Evolutionary conservation across 2,329 filamentous ascomycete species (phyloP).

Genomic region (Didymella pinodella): DNA sequence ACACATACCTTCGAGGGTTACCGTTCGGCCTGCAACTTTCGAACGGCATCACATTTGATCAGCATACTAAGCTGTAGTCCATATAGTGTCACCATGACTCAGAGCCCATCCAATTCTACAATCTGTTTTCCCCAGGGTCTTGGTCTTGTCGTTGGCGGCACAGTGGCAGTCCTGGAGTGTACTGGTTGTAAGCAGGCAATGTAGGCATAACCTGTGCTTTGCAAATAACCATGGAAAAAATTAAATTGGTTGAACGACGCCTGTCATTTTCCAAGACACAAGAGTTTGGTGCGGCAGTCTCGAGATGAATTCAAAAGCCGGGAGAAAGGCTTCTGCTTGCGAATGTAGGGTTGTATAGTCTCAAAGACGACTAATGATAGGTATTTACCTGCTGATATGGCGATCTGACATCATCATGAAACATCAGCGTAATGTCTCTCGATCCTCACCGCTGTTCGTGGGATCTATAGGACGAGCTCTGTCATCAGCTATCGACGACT

Average conservation of each 20-base stretch:
- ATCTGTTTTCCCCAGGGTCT: too few relatives aligned
- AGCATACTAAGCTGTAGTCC: neutral
- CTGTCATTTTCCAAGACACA: neutral
- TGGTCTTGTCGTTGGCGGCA: neutral
- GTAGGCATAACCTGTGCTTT: neutral
- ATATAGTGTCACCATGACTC: too few relatives aligned
- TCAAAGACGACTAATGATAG: neutral
- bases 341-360: neutral
- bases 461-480: neutral
- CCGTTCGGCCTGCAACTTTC: slow-evolving; percentile 6
- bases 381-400: neutral
- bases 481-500: neutral
- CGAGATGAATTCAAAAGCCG: neutral
- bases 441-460: neutral
- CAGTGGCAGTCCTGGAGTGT: neutral
- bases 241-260: too few relatives aligned
- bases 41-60: neutral
- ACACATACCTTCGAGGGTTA: neutral
- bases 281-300: neutral
- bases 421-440: neutral
- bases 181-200: neutral
- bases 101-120: neutral
- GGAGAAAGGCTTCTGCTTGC: neutral
- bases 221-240: too few relatives aligned
- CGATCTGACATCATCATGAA: neutral